These are phyloP conservation scores for Didymella exigua DNA, from an alignment of 2,329 filamentous ascomycete genomes.

Conservation along the genomic window DNA sequence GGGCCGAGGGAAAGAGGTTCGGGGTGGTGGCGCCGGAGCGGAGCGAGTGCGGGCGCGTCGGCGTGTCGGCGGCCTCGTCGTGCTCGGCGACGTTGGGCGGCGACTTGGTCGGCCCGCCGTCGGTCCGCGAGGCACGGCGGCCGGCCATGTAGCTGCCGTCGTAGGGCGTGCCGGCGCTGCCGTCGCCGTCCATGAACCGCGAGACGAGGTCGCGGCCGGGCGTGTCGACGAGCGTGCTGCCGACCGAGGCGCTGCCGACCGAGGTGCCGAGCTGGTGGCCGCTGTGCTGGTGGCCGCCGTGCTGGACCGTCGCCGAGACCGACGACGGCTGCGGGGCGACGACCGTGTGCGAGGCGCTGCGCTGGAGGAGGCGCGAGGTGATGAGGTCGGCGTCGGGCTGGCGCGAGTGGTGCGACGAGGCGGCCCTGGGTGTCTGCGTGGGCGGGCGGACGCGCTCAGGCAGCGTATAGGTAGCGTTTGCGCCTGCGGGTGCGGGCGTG, in stretches of 20 bases:
- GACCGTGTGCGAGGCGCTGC: conserved; percentile 63
- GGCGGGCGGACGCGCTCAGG: conserved; percentile 36
- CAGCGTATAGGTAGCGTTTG: conserved; percentile 24
- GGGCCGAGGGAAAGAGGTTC: conserved; percentile 43
- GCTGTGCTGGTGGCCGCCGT: conserved; percentile 35
- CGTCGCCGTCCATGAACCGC: conserved; percentile 52
- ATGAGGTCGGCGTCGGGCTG: conserved; percentile 66
- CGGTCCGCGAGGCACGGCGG: conserved; percentile 32
- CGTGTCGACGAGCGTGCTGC: conserved; percentile 49
- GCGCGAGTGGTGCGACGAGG: conserved; percentile 42
- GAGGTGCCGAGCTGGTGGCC: conserved; percentile 46
- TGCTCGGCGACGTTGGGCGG: conserved; percentile 26
- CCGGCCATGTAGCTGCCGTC: conserved; percentile 47
- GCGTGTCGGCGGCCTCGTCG: conserved; percentile 36
- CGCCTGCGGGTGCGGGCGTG: neutral
- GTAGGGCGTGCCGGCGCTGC: conserved; percentile 49
- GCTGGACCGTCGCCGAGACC: conserved; percentile 60
- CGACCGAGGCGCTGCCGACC: conserved; percentile 45
- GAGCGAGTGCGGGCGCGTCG: conserved; percentile 33
- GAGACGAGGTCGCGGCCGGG: conserved; percentile 52
- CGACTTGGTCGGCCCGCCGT: too few species aligned
- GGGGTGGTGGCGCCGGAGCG: conserved; percentile 49
- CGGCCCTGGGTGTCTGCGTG: conserved; percentile 38
- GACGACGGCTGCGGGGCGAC: conserved; percentile 69
- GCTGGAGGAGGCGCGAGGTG: conserved; percentile 69